phyloP scores from a whole-genome alignment of 208 protist genomes.

The Leishmania amazonensis region DNA sequence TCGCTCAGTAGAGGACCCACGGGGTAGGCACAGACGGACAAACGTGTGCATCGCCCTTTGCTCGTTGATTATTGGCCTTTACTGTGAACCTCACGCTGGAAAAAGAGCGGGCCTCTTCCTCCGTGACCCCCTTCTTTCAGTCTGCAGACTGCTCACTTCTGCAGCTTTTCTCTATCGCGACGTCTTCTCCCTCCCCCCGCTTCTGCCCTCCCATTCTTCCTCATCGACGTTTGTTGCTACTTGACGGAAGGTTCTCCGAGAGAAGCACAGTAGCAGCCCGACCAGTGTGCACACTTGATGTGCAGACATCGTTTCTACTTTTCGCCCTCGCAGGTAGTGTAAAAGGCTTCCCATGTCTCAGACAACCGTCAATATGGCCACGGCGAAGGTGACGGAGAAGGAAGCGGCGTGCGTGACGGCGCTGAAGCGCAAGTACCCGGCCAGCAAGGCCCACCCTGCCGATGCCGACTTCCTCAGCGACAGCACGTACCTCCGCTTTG shows the following conservation, averaged over 20 bases:
- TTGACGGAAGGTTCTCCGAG: background rate
- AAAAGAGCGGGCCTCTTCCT: too few relatives aligned
- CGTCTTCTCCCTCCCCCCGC: too few relatives aligned
- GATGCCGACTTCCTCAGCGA: constrained; percentile 55
- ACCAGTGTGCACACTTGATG: background rate
- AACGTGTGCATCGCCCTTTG: background rate
- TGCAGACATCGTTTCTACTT: background rate
- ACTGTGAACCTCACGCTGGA: too few relatives aligned
- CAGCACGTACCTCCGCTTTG: constrained; percentile 71
- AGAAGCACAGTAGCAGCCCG: background rate
- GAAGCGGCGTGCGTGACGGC: constrained; percentile 46
- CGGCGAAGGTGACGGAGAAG: constrained; percentile 25
- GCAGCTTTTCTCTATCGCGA: too few relatives aligned
- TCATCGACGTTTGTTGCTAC: too few relatives aligned
- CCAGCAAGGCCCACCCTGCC: constrained; percentile 21
- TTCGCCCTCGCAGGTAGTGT: too few relatives aligned
- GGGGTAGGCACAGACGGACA: background rate
- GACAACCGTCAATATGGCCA: constrained; percentile 9
- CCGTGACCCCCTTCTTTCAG: too few relatives aligned
- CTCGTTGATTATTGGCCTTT: too few relatives aligned
- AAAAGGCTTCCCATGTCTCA: background rate
- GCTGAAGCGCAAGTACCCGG: constrained; percentile 41
- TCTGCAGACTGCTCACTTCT: too few relatives aligned
- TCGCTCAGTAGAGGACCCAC: too few relatives aligned
- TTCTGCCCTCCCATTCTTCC: too few relatives aligned